Evolutionary conservation across 306 rosid species (phyloP).

Genomic region (Pueraria montana): DNA sequence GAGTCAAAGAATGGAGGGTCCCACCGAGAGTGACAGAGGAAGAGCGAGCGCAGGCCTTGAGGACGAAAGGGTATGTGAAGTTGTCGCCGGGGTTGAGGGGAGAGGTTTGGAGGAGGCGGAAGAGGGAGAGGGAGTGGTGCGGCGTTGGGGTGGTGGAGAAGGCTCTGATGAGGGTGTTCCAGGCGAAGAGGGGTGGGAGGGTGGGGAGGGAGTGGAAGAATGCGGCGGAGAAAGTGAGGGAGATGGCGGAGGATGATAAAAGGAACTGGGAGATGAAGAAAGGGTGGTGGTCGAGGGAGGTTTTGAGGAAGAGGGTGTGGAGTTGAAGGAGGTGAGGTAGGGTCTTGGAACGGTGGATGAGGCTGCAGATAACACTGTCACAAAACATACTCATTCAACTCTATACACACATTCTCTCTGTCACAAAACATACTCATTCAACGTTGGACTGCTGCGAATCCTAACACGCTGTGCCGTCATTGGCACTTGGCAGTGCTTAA

Average conservation of each 20-base stretch:
- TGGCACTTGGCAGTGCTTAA: too few relatives aligned
- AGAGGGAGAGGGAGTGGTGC: slow-evolving; percentile 50
- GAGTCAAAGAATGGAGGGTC: slow-evolving; percentile 53
- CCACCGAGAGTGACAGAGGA: slow-evolving; percentile 48
- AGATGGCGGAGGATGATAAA: slow-evolving; percentile 46
- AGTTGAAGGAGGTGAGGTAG: slow-evolving; percentile 57
- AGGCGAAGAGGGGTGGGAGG: slow-evolving; percentile 62
- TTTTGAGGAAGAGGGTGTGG: slow-evolving; percentile 57
- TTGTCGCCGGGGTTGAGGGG: slow-evolving; percentile 52
- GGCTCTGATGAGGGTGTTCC: slow-evolving; percentile 60
- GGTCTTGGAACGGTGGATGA: slow-evolving; percentile 43
- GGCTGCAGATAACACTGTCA: neutral
- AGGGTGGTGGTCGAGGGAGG: slow-evolving; percentile 49
- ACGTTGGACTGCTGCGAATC: too few relatives aligned
- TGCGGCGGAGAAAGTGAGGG: slow-evolving; percentile 43
- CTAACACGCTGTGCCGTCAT: too few relatives aligned
- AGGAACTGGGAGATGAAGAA: slow-evolving; percentile 44
- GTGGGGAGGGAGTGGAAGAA: slow-evolving; percentile 56
- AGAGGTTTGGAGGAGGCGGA: slow-evolving; percentile 47
- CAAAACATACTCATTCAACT: too few relatives aligned
- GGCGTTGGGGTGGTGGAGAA: slow-evolving; percentile 51
- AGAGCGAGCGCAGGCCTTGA: slow-evolving; percentile 62
- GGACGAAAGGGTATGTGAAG: slow-evolving; percentile 66
- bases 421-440: too few relatives aligned
- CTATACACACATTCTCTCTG: too few relatives aligned